These are phyloP conservation scores for Rhipidocladum racemiflorum DNA, from an alignment of 176 grass and related monocot species.

Conservation along the genomic window DNA sequence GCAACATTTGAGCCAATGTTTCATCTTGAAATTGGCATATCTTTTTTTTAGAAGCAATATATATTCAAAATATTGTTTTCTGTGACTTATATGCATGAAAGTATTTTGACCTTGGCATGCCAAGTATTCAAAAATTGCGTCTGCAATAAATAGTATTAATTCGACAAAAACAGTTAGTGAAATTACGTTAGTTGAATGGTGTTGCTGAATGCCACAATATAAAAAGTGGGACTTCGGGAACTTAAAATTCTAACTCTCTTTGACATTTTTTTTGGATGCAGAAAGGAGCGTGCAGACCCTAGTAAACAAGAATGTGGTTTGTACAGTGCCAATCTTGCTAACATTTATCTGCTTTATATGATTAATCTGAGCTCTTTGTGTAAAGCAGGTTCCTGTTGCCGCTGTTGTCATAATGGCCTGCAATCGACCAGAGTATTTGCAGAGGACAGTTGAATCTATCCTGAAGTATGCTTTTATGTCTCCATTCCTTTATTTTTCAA, in stretches of 20 bases:
- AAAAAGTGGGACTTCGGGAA: not conserved
- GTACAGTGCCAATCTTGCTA: conserved; percentile 11
- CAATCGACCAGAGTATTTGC: conserved; percentile 93
- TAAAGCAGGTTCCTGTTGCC: conserved; percentile 64
- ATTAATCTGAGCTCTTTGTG: conserved; percentile 25
- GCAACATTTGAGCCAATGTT: not conserved
- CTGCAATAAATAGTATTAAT: not conserved
- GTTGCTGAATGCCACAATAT: not conserved
- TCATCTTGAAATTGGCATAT: not conserved
- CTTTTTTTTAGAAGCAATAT: not conserved
- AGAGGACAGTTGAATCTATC: conserved; percentile 92
- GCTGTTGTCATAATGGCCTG: conserved; percentile 99
- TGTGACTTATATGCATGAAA: not conserved
- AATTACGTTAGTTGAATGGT: conserved; percentile 8
- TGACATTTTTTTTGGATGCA: conserved; percentile 55
- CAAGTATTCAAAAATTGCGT: no score
- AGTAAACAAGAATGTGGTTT: conserved; percentile 60
- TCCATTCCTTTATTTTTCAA: conserved; percentile 11
- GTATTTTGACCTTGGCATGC: not conserved
- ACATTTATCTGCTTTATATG: conserved; percentile 17
- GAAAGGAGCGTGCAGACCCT: conserved; percentile 66
- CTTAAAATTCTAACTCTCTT: conserved; percentile 17
- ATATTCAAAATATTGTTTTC: not conserved
- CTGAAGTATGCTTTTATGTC: conserved; percentile 56
- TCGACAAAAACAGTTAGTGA: not conserved